Evolutionary conservation across 805 yeast genomes (phyloP).

Genomic region (Yamadazyma ubonensis): DNA sequence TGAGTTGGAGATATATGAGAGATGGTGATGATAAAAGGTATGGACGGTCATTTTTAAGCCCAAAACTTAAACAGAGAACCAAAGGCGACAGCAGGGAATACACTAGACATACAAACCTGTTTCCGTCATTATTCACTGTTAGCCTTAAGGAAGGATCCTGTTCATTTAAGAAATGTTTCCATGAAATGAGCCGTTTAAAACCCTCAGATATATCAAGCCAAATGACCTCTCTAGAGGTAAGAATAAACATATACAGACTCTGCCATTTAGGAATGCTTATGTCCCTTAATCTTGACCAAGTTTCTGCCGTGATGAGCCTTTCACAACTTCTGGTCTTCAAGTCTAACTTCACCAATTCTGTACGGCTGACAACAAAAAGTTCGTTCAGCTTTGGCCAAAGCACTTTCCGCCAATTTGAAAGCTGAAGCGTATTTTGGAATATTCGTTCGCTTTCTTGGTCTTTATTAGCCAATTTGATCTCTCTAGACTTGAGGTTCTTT

Average conservation of each 20-base stretch:
- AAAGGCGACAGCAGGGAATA: constrained; percentile 30
- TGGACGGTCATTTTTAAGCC: constrained; percentile 25
- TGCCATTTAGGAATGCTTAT: constrained; percentile 18
- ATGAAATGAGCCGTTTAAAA: constrained; percentile 51
- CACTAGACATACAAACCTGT: constrained; percentile 23
- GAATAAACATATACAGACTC: constrained; percentile 43
- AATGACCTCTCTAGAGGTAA: constrained; percentile 67
- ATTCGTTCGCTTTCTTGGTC: constrained; percentile 6
- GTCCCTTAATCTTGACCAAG: constrained; percentile 55
- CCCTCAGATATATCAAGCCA: constrained; percentile 40
- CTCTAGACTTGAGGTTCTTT: constrained; percentile 1
- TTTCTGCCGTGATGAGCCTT: constrained; percentile 46
- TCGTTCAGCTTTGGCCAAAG: constrained; percentile 40
- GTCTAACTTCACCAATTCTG: constrained; percentile 38
- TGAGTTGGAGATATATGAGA: constrained; percentile 10
- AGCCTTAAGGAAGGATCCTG: constrained; percentile 54
- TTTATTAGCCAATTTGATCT: constrained; percentile 4
- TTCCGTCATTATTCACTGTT: constrained; percentile 24
- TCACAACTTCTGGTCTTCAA: constrained; percentile 14
- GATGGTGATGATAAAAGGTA: constrained; percentile 22
- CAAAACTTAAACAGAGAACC: constrained; percentile 33
- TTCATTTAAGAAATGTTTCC: constrained; percentile 67
- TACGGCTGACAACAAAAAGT: constrained; percentile 41
- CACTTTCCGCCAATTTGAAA: constrained; percentile 56
- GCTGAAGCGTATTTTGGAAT: constrained; percentile 27